Evolutionary conservation across 1,139 yeast species (phyloP), one percentile per base, ranked within the genome.

Genomic region (Saccharomycopsis crataegensis): DNA sequence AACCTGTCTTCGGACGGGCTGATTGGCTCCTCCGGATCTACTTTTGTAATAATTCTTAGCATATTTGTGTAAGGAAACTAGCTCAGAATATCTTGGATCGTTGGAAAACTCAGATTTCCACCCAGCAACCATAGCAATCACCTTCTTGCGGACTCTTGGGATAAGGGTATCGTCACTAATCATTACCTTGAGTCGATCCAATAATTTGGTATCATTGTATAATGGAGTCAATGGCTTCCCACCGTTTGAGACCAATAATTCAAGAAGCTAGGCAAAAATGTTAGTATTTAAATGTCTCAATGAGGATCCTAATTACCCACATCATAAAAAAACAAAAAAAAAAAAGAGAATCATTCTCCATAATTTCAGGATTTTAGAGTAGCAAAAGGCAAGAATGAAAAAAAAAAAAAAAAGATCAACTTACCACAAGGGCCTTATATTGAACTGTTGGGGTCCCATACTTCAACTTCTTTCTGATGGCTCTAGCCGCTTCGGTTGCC

Each of bases 401-500:
- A 5, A 36, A 36, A 36, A 3, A 36, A 36, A 3, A 36, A 36
- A 5, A 36, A 36, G n/a, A 36, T 36, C 32, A 31, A 49, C 52
- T 45, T 50, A 52, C 50, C 12, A 78, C 78, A 59, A 91, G 69
- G 0, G 96, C 87, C 52, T 86, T 75, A 52, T 77, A 60, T 64
- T 86, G 93, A 58, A 81, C 83, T 36, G 72, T 72, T 1, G 69
- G 65, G 1, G 73, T 62, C n/a, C 98, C 98, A 65, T 93, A 86
- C 70, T 93, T 93, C 65, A 93, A 73, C 65, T 83, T 82, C 72
- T 93, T 93, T 52, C 99, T 77, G 42, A 93, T 73, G 1, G 96
- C 95, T 52, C 98, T 74, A 0, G 97, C 97, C 1, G 96, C 94
- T 67, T 91, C 98, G 9, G 75, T 70, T 1, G 89, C 80, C 1